A percentile compares a stretch with the other conserved stretches of the same genome.
These are phyloP conservation scores for Pisolithus thermaeus DNA, from an alignment of 1,284 basidiomycete species.

Conservation along the genomic window DNA sequence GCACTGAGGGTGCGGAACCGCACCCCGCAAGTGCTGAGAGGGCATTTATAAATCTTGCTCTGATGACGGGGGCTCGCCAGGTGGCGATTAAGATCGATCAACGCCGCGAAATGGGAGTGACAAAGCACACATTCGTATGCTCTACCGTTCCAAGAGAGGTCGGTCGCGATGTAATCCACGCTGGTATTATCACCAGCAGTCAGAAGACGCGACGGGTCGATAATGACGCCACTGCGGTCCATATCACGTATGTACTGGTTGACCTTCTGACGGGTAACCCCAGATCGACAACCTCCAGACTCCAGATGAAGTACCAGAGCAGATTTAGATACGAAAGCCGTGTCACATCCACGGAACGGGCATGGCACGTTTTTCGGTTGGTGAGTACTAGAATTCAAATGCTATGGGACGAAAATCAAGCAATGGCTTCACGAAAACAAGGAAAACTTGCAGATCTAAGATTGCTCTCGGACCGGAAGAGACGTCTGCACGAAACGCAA, in stretches of 20 bases:
- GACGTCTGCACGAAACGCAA: conserved; percentile 38
- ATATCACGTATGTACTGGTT: conserved; percentile 30
- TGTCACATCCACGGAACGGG: conserved; percentile 34
- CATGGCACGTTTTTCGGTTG: conserved; percentile 33
- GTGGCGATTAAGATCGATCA: conserved; percentile 44
- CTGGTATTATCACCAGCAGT: conserved; percentile 13
- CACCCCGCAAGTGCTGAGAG: conserved; percentile 30
- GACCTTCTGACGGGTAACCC: conserved; percentile 29
- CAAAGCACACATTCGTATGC: conserved; percentile 54
- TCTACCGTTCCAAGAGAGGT: conserved; percentile 40
- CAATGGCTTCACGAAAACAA: conserved; percentile 5
- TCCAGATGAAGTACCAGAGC: conserved; percentile 46
- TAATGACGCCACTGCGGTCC: conserved; percentile 31
- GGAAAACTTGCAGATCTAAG: conserved; percentile 18
- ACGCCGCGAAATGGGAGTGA: conserved; percentile 31
- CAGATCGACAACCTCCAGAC: conserved; percentile 36
- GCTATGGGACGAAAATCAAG: conserved; percentile 17
- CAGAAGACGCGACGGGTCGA: conserved; percentile 32
- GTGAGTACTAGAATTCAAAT: conserved; percentile 37
- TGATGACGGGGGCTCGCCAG: conserved; percentile 44
- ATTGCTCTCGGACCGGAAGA: conserved; percentile 36
- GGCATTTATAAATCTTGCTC: conserved; percentile 42
- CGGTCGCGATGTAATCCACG: conserved; percentile 33
- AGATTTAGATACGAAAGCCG: conserved; percentile 36
- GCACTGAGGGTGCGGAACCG: conserved; percentile 44